Evolutionary conservation across 2,329 filamentous ascomycete species (phyloP).

Genomic region (Lizonia empirigonia): DNA sequence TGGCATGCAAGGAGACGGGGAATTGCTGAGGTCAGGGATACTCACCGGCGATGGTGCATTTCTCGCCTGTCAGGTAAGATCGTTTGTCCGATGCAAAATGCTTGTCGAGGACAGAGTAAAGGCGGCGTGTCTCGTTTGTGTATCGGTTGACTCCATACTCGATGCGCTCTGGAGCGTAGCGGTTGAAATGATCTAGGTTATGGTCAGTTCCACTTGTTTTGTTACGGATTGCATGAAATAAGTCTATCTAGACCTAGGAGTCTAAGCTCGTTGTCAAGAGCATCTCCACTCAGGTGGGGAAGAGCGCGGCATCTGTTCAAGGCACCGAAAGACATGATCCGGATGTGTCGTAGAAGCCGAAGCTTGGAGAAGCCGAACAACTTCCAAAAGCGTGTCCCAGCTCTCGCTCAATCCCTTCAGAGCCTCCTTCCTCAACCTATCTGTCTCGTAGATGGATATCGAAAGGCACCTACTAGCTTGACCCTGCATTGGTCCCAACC

Average conservation of each 20-base stretch:
- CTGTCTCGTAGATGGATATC: background rate
- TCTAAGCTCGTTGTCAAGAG: background rate
- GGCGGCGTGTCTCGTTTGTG: slow-evolving; percentile 78
- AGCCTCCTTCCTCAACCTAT: background rate
- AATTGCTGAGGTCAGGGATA: background rate
- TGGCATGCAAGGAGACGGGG: background rate
- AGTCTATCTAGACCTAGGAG: background rate
- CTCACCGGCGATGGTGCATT: slow-evolving; percentile 59
- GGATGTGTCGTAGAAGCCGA: background rate
- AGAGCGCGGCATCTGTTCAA: background rate
- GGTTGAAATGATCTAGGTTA: slow-evolving; percentile 71
- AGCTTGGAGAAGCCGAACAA: background rate
- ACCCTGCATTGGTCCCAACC: slow-evolving; percentile 80
- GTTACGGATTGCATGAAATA: too few species aligned
- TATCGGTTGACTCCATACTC: slow-evolving; percentile 84
- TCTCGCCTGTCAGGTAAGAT: slow-evolving; percentile 66
- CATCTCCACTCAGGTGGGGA: background rate
- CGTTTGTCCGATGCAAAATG: slow-evolving; percentile 63
- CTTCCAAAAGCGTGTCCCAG: background rate
- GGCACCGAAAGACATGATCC: background rate
- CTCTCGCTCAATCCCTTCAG: background rate
- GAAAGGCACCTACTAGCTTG: slow-evolving; percentile 60
- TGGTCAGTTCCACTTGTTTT: slow-evolving; percentile 8
- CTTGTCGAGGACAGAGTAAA: slow-evolving; percentile 78
- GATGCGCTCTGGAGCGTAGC: slow-evolving; percentile 83